Base-by-base conservation (phyloP, 441 rosid genomes). In the Brassica balearica region DNA sequence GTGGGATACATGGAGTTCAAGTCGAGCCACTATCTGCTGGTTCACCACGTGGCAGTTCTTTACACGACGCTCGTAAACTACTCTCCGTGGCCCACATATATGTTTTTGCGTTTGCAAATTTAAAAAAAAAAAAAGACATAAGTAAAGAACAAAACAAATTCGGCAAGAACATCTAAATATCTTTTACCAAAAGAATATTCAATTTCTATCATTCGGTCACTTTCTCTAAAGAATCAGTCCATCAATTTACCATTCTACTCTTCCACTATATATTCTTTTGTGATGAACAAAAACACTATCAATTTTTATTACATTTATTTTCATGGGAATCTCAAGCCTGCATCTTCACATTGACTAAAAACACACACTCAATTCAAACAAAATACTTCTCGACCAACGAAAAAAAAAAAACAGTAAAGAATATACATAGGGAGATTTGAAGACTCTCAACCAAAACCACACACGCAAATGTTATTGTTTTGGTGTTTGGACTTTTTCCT, bases 1-100 rank as follows among this genome's bases (percentile, higher is more conserved):
- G 79, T 68, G 74, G 74, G 80, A 61, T 56, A 34, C 20, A 68
- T 67, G 34, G 68, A 27, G 17, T 43, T 25, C 22, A 25, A 59
- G 61, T 11, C 63, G 2, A 62, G 29, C 46, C 20, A 53, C 20
- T 3, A 53, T 20, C 58, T 53, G 6, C 58, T 53, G 3, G 58
- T 51, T 51, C 19, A 51, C 1, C 58, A 51, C 58, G 58, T 51
- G 58, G 8, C 58, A 51, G 3, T 14, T 46, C 15, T 46, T 14
- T 51, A 51, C 58, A 51, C 19, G 3, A 51, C 27, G 63, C 58
- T 51, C 15, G 15, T 46, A 48, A 5, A n/a, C 7, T n/a, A 14
- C 19, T 51, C 58, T 5, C 15, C 58, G 58, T 14, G 58, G 58
- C 58, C 60, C 60, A 20, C 27, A 59, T 20, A 9, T 6, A 15